phyloP scores from a whole-genome alignment of 2,329 filamentous ascomycete genomes.

The Shiraia sp. region DNA sequence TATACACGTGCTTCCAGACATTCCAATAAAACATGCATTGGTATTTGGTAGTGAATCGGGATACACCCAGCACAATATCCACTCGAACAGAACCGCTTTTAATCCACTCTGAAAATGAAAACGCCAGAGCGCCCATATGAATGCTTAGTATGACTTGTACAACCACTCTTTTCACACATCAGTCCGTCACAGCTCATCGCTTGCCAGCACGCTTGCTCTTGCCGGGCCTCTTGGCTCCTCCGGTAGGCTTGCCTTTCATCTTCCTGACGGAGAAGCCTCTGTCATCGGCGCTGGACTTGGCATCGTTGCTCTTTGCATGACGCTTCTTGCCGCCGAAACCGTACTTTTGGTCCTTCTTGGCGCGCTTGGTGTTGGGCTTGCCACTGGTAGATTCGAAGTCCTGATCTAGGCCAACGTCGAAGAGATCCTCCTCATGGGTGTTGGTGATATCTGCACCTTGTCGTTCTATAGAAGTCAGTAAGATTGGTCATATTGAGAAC shows the following conservation, averaged over 20 bases:
- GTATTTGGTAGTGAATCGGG: conserved; percentile 16
- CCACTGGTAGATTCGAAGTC: conserved; percentile 49
- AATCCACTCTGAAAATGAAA: conserved; percentile 3
- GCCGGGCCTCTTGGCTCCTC: conserved; percentile 21
- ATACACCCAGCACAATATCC: conserved; percentile 5
- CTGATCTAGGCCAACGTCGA: conserved; percentile 76
- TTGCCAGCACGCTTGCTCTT: no score
- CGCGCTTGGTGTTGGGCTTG: conserved; percentile 69
- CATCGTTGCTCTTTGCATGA: conserved; percentile 87
- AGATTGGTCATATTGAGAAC: no score
- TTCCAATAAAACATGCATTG: conserved; percentile 9
- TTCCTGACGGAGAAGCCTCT: conserved; percentile 78
- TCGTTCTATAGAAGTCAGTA: conserved; percentile 66
- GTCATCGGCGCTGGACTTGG: conserved; percentile 78
- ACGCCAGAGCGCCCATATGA: no score
- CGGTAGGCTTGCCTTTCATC: conserved; percentile 68
- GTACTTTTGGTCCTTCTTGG: conserved; percentile 93
- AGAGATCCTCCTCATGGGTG: conserved; percentile 79
- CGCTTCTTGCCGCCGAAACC: conserved; percentile 97
- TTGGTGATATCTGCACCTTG: conserved; percentile 70
- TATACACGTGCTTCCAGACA: neutral
- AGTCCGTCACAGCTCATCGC: no score
- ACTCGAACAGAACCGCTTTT: neutral
- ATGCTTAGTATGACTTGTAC: neutral
- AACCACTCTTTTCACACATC: conserved; percentile 1